Evolutionary conservation across 352 stramenopile species (phyloP), one percentile per base, ranked within the genome.

Genomic region (Phytophthora hybrid): DNA sequence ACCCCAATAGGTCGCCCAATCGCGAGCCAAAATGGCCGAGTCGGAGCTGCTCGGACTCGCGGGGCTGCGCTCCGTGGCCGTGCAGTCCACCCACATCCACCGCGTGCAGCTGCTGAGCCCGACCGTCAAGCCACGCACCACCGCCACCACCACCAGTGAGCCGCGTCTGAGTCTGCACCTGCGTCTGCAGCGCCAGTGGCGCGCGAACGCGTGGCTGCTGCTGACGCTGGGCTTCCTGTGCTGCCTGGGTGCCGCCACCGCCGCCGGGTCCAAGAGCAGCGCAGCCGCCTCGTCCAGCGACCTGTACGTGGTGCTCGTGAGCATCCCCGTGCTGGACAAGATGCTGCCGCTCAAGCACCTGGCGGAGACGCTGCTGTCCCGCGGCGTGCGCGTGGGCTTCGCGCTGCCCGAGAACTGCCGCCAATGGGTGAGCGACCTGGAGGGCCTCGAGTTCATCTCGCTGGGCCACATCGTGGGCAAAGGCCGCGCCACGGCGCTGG

Each of bases 261-360:
- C 61, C 2, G 21, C 34, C 16, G 32, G 37, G 18, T 37, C 59
- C n/a, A 74, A 67, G 52, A 78, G 44, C 53, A 66, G 66, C 58
- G 29, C 19, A 31, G 14, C 13, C 14, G 7, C 41, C 41, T 18
- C 41, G 41, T 49, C 41, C 41, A 49, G 41, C 61, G 76, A 91
- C n/a, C 73, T 88, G 60, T 95, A 96, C 78, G 73, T 96, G 37
- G 88, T 94, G 52, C 76, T 96, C 19, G 88, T 95, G 65, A 93
- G 87, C 73, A 90, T 96, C 55, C 90, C 90, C n/a, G 83, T 93
- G 57, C 69, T 94, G 55, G 87, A 96, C 64, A 91, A 91, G 65
- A 86, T 95, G 64, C 78, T 94, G 59, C 90, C 90, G 55, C 83
- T 96, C 59, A 93, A 93, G 63, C 84, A 92, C 63, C 63, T 96